Evolutionary conservation across 2,329 filamentous ascomycete species (phyloP).

Genomic region (Iodosphaeria phyllophila): DNA sequence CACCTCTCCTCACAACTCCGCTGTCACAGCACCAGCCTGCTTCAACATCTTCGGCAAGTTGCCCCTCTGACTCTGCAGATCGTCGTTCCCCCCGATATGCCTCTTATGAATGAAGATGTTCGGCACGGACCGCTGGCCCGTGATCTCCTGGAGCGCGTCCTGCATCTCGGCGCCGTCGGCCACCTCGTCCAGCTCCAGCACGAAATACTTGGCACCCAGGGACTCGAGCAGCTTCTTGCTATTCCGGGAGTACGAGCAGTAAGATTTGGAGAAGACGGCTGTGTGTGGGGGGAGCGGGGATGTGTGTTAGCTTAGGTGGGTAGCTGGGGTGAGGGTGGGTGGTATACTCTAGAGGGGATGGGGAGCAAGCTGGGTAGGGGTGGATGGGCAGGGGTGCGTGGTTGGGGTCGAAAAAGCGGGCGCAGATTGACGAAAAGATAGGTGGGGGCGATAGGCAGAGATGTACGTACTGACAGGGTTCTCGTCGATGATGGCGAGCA

Average conservation of each 20-base stretch:
- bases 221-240: constrained; percentile 59
- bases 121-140: constrained; percentile 73
- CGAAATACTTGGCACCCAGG: constrained; percentile 51
- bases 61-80: constrained; percentile 48
- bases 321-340: too few species aligned
- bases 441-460: neutral
- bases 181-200: constrained; percentile 71
- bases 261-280: constrained; percentile 95
- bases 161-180: constrained; percentile 71
- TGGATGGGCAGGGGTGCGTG: neutral
- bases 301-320: constrained; percentile 1
- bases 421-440: constrained; percentile 1
- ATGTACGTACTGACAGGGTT: constrained; percentile 57
- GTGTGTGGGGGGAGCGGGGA: neutral
- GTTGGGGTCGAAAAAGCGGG: neutral
- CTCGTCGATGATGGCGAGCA: constrained; percentile 71
- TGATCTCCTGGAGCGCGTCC: constrained; percentile 62
- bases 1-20: neutral
- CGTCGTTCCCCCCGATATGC: constrained; percentile 95
- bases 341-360: constrained; percentile 3
- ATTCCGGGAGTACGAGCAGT: constrained; percentile 79
- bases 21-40: constrained; percentile 36
- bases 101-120: constrained; percentile 85
- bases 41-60: constrained; percentile 47
- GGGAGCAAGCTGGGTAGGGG: neutral